Conservation (phyloP, 2,329 filamentous ascomycete species). For the Ophiostoma tasmaniense region DNA sequence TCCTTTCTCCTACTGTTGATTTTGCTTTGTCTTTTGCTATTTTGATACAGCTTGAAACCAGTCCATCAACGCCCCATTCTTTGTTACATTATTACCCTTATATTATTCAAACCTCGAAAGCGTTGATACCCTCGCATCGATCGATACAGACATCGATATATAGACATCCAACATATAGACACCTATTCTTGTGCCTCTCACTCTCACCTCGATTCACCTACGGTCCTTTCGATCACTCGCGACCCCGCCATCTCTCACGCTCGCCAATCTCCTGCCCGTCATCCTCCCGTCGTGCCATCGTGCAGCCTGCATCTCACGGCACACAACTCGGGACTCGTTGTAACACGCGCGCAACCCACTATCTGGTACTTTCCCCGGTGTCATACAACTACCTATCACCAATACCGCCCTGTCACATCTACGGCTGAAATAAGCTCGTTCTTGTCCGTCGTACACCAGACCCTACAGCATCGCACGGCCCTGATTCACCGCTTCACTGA, state of each 20-base stretch:
- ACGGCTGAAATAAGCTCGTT: background rate
- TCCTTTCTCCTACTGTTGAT: background rate
- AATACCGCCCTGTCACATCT: background rate
- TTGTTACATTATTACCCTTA: background rate
- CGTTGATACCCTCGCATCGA: background rate
- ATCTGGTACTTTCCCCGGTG: background rate
- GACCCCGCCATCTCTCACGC: background rate
- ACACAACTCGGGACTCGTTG: background rate
- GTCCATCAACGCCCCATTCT: background rate
- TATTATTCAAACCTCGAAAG: background rate
- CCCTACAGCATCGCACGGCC: background rate
- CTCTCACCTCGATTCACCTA: background rate
- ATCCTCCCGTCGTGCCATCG: background rate
- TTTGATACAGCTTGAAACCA: background rate
- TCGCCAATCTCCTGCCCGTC: background rate
- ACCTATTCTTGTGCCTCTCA: background rate
- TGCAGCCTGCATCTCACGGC: background rate
- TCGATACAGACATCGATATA: background rate
- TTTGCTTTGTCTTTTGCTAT: constrained; percentile 1
- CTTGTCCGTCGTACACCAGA: background rate
- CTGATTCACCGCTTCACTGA: background rate
- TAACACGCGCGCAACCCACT: background rate
- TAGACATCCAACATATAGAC: background rate
- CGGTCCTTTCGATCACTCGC: background rate
- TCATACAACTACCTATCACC: background rate